phyloP scores from a whole-genome alignment of 148 eudicot species.

The Chenopodium formosanum region DNA sequence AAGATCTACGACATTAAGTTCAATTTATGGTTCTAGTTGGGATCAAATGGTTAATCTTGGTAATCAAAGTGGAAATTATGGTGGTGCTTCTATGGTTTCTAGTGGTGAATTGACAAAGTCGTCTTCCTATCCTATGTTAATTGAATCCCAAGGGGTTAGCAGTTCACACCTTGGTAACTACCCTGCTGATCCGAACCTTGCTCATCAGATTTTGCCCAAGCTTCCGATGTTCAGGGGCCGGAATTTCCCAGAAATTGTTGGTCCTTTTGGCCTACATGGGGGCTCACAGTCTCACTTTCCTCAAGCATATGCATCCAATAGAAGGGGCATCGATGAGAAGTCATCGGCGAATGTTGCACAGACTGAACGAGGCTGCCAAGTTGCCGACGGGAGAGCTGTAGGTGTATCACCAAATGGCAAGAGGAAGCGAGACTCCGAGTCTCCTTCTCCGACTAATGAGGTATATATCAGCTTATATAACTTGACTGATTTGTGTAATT shows the following conservation, averaged over 20 bases:
- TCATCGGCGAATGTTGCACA: constrained; percentile 15
- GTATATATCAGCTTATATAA: constrained; percentile 27
- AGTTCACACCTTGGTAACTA: constrained; percentile 46
- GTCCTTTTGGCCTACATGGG: constrained; percentile 51
- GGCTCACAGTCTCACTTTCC: constrained; percentile 35
- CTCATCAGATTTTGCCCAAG: constrained; percentile 55
- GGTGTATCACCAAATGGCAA: constrained; percentile 56
- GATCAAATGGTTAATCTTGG: constrained; percentile 56
- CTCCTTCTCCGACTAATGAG: constrained; percentile 52
- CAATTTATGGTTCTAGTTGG: constrained; percentile 63
- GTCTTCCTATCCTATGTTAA: constrained; percentile 32
- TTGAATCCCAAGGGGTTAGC: constrained; percentile 38
- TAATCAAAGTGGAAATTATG: constrained; percentile 54
- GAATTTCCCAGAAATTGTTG: constrained; percentile 61
- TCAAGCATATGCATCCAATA: constrained; percentile 24
- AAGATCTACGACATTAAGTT: constrained; percentile 27
- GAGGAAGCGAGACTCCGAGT: constrained; percentile 54
- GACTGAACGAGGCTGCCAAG: constrained; percentile 39
- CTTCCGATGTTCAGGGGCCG: constrained; percentile 56
- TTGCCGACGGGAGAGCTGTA: constrained; percentile 39
- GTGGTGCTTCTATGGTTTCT: constrained; percentile 47
- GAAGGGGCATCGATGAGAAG: constrained; percentile 26
- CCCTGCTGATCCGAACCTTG: constrained; percentile 53
- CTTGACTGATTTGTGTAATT: not conserved
- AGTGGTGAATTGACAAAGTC: constrained; percentile 45